Conservation (phyloP, 805 yeast genomes). For the Cyberlindnera suaveolens region DNA sequence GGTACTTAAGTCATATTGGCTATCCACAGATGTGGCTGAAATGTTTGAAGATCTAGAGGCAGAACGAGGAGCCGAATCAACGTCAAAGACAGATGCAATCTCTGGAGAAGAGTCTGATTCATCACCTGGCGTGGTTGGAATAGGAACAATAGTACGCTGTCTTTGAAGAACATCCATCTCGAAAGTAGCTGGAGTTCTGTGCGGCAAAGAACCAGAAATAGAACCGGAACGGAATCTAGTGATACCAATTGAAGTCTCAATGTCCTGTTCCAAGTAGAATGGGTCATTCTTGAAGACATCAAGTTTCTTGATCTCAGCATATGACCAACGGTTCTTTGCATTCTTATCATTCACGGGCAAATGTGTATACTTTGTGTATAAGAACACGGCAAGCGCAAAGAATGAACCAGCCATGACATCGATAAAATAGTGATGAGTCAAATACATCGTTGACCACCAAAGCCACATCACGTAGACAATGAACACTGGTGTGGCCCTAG, state of each 20-base stretch:
- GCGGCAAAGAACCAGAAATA: neutral
- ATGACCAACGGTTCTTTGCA: constrained; percentile 67
- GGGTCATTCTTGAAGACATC: constrained; percentile 32
- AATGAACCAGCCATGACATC: constrained; percentile 92
- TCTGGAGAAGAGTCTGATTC: constrained; percentile 18
- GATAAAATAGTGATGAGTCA: constrained; percentile 93
- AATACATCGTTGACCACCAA: constrained; percentile 98
- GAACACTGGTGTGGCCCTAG: constrained; percentile 58
- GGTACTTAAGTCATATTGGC: constrained; percentile 13
- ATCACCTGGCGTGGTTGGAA: constrained; percentile 5
- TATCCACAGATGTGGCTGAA: constrained; percentile 22
- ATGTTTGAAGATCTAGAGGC: constrained; percentile 30
- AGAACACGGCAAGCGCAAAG: constrained; percentile 66
- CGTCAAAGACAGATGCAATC: constrained; percentile 17
- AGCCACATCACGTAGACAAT: constrained; percentile 81
- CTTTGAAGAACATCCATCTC: constrained; percentile 20
- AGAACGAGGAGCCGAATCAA: constrained; percentile 15
- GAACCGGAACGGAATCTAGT: constrained; percentile 12
- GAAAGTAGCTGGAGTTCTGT: constrained; percentile 14
- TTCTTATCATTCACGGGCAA: constrained; percentile 54
- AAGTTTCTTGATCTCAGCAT: constrained; percentile 33
- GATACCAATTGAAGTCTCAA: neutral
- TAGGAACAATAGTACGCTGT: constrained; percentile 8
- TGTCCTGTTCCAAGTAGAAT: constrained; percentile 17
- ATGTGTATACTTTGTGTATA: constrained; percentile 57